A percentile compares a stretch with the other conserved stretches of the same genome.
Conservation (phyloP, 768 basidiomycete genomes). For the Pilatotrama ljubarskyi region DNA sequence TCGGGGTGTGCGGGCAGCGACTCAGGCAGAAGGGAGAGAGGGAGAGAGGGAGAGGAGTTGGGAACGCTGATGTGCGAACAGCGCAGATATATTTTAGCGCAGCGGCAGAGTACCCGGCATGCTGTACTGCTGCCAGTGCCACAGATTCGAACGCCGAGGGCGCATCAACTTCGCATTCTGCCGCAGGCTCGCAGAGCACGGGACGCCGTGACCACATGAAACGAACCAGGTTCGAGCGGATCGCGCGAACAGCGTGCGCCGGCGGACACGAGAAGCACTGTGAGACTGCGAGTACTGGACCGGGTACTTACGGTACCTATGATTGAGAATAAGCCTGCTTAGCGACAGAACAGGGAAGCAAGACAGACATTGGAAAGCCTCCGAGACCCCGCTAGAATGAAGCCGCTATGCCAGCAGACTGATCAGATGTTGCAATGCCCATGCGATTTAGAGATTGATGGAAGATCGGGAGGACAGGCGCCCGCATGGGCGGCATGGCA, state of each 20-base stretch:
- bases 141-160: background rate
- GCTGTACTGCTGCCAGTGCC: background rate
- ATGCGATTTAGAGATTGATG: background rate
- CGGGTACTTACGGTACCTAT: too few relatives aligned
- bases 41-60: background rate
- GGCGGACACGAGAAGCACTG: too few relatives aligned
- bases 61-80: background rate
- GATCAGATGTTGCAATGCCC: slow-evolving; percentile 1
- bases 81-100: background rate
- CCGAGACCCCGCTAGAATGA: too few relatives aligned
- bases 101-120: background rate
- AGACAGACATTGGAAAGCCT: too few relatives aligned
- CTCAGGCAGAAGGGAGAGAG: background rate
- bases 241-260: too few relatives aligned
- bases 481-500: too few relatives aligned
- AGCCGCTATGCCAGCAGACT: background rate
- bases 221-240: background rate
- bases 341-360: too few relatives aligned
- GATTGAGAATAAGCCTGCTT: too few relatives aligned
- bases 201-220: background rate
- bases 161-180: background rate
- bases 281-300: too few relatives aligned
- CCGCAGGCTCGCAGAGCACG: background rate
- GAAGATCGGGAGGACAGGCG: background rate
- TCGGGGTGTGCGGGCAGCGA: background rate